A percentile compares a stretch with the other conserved stretches of the same genome.
Evolutionary conservation across 371 early-diverging fungal species (phyloP).

Genomic region (Rhizopus microsporus): DNA sequence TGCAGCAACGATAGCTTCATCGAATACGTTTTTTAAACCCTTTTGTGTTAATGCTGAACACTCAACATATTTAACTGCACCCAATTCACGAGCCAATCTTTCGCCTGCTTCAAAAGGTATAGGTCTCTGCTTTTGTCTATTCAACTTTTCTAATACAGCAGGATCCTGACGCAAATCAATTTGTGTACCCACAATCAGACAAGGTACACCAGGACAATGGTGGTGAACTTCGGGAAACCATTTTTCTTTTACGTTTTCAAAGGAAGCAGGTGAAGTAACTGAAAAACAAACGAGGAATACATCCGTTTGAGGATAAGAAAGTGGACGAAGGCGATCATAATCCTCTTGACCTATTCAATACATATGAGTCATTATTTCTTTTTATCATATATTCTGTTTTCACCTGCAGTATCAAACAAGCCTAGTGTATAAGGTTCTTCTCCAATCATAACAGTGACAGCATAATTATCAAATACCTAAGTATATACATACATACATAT

Average conservation of each 20-base stretch:
- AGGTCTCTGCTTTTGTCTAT: slow-evolving; percentile 84
- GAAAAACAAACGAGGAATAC: slow-evolving; percentile 97
- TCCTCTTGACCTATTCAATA: slow-evolving; percentile 78
- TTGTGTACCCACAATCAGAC: slow-evolving; percentile 96
- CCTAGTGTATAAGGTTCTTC: slow-evolving; percentile 91
- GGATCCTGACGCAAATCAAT: slow-evolving; percentile 94
- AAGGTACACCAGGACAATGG: slow-evolving; percentile 97
- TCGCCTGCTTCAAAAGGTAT: slow-evolving; percentile 85
- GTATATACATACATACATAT: not conserved
- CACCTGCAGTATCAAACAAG: slow-evolving; percentile 94
- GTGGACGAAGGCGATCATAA: slow-evolving; percentile 96
- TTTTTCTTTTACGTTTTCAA: slow-evolving; percentile 87
- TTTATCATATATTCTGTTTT: not conserved
- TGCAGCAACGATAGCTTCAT: slow-evolving; percentile 98
- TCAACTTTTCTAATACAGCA: slow-evolving; percentile 77
- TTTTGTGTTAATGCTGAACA: slow-evolving; percentile 97
- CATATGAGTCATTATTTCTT: not conserved
- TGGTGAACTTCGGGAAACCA: slow-evolving; percentile 95
- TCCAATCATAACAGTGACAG: slow-evolving; percentile 97
- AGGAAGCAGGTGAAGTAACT: slow-evolving; percentile 93
- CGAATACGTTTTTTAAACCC: slow-evolving; percentile 97
- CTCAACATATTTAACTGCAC: slow-evolving; percentile 98
- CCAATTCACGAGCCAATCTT: slow-evolving; percentile 84
- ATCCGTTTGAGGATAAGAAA: slow-evolving; percentile 93
- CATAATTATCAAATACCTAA: slow-evolving; percentile 98